Conservation (phyloP, 2,329 filamentous ascomycete genomes). For the Colletotrichum tanaceti region DNA sequence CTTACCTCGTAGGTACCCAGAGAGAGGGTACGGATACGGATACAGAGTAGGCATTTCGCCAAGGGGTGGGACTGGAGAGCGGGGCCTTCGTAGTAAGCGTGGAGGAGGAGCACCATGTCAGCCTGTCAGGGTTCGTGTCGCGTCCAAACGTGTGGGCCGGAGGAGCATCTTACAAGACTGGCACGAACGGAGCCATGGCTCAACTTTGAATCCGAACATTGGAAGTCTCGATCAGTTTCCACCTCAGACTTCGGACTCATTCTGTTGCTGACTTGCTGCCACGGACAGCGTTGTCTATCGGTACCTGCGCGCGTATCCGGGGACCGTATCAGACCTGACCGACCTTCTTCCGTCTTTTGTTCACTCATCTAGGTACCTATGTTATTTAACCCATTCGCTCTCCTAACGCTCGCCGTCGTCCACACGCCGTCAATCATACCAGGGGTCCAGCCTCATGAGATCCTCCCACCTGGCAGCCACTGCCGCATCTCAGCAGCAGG, state of each 20-base stretch:
- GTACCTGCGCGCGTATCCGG: no score
- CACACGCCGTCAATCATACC: background rate
- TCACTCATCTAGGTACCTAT: no score
- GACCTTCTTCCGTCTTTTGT: background rate
- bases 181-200: conserved; percentile 24
- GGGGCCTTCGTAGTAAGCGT: no score
- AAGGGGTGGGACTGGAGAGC: background rate
- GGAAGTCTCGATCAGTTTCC: conserved; percentile 4
- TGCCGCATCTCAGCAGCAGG: background rate
- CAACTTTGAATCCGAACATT: conserved; percentile 30
- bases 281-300: background rate
- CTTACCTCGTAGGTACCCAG: no score
- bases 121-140: background rate
- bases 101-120: background rate
- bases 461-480: background rate
- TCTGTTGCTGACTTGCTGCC: conserved; percentile 7
- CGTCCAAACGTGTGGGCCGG: conserved; percentile 9
- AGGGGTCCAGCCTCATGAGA: background rate
- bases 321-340: background rate
- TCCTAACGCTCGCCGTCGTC: background rate
- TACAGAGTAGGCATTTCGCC: background rate
- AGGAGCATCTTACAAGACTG: background rate
- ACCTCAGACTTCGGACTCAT: conserved; percentile 4
- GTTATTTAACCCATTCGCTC: no score
- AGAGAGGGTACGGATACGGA: background rate